A percentile compares a stretch with the other conserved stretches of the same genome.
Evolutionary conservation across 139 green algal genomes (phyloP).

Genomic region (Microglena sp.): DNA sequence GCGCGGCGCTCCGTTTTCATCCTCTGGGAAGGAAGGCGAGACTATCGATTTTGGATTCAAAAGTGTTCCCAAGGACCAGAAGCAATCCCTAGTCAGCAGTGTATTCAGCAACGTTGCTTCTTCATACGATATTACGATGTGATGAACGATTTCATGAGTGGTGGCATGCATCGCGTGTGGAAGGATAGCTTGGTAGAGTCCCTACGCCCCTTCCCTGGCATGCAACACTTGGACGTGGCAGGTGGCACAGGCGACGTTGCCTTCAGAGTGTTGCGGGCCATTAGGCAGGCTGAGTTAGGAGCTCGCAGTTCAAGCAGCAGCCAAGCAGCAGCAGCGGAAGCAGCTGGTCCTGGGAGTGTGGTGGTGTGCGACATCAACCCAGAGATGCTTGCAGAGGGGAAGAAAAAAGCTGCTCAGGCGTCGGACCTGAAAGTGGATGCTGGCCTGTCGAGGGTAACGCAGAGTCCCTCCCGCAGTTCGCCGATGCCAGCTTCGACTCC

Average conservation of each 20-base stretch:
- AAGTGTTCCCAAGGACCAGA: conserved; percentile 49
- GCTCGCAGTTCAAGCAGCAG: conserved; percentile 4
- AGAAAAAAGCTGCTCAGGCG: conserved; percentile 37
- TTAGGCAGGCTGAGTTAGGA: conserved; percentile 41
- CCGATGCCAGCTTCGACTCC: conserved; percentile 61
- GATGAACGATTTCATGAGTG: conserved; percentile 99
- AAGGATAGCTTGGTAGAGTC: conserved; percentile 83
- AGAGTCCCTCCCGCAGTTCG: conserved; percentile 71
- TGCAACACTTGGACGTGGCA: conserved; percentile 92
- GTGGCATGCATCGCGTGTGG: conserved; percentile 90
- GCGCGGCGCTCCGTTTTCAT: no score
- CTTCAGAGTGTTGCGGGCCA: conserved; percentile 61
- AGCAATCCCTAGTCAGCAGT: conserved; percentile 63
- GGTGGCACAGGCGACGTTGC: conserved; percentile 93
- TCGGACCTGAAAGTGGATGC: conserved; percentile 10
- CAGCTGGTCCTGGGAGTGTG: conserved; percentile 8
- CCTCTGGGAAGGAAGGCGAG: no score
- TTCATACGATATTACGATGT: conserved; percentile 96
- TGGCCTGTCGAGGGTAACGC: conserved; percentile 73
- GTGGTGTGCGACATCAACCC: conserved; percentile 92
- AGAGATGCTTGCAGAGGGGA: conserved; percentile 83
- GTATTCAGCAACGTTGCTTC: conserved; percentile 87
- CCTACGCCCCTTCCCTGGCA: conserved; percentile 71
- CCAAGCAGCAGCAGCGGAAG: conserved; percentile 12
- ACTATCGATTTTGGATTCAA: conserved; percentile 40